A percentile compares a stretch with the other conserved stretches of the same genome.
Conservation (phyloP, 163 green algal species). For the Volvox carteri region DNA sequence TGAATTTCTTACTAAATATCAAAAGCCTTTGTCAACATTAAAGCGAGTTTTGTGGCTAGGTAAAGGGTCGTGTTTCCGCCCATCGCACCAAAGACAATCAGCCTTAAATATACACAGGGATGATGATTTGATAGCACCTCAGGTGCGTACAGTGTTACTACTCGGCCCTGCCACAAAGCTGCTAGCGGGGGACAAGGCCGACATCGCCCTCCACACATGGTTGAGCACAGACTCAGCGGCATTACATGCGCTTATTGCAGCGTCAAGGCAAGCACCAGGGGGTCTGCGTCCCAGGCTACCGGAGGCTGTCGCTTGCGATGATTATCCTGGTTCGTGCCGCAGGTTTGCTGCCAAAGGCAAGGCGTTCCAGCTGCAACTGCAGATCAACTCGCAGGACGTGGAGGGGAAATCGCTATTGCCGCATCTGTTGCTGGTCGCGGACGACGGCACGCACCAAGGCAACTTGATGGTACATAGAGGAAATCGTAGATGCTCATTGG, state of each 20-base stretch:
- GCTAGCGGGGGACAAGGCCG: neutral
- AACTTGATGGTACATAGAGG: neutral
- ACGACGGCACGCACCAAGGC: neutral
- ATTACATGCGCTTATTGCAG: neutral
- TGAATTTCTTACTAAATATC: too few species aligned
- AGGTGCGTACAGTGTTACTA: neutral
- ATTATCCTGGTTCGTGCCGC: too few species aligned
- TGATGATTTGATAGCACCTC: neutral
- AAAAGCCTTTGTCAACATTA: neutral
- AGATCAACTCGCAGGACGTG: neutral
- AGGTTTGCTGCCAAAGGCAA: constrained; percentile 3
- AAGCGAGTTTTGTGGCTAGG: neutral
- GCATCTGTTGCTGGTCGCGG: neutral
- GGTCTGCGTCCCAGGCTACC: too few species aligned
- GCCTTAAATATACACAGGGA: too few species aligned
- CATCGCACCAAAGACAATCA: neutral
- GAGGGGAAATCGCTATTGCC: neutral
- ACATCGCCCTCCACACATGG: neutral
- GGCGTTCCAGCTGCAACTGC: neutral
- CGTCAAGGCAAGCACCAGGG: neutral
- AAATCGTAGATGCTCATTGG: neutral
- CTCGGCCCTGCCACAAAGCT: neutral
- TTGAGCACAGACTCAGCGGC: neutral
- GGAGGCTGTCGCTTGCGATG: too few species aligned
- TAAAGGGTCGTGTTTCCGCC: neutral